These are phyloP conservation scores for Mortierella sp. DNA, from an alignment of 371 early-diverging fungal genomes.

Conservation along the genomic window DNA sequence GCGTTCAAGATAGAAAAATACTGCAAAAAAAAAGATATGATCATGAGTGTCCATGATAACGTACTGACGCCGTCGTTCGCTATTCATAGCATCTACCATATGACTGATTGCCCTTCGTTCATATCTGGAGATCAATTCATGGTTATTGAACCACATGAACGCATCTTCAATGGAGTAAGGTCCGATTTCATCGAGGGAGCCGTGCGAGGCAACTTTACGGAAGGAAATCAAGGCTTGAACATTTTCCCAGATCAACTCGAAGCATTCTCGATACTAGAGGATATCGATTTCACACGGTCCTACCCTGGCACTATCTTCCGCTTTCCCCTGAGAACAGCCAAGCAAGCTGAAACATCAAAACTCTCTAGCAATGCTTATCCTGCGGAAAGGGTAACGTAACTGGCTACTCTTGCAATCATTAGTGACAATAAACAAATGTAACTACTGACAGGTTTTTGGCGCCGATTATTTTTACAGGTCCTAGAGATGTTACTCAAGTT, in stretches of 20 bases:
- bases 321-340: slow-evolving; percentile 35
- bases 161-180: slow-evolving; percentile 30
- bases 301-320: slow-evolving; percentile 49
- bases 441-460: neutral
- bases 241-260: slow-evolving; percentile 31
- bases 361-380: slow-evolving; percentile 25
- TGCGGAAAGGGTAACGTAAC: slow-evolving; percentile 11
- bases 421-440: neutral
- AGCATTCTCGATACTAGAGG: slow-evolving; percentile 25
- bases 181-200: slow-evolving; percentile 13
- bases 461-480: slow-evolving; percentile 14
- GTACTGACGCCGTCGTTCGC: neutral
- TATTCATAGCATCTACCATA: slow-evolving; percentile 48
- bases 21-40: too few relatives aligned
- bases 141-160: slow-evolving; percentile 53
- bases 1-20: too few relatives aligned
- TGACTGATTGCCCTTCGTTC: slow-evolving; percentile 57
- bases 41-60: neutral
- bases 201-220: slow-evolving; percentile 23
- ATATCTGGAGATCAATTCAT: slow-evolving; percentile 38
- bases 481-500: slow-evolving; percentile 26
- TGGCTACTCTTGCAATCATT: neutral
- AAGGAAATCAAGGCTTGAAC: neutral
- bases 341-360: slow-evolving; percentile 17
- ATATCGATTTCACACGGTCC: slow-evolving; percentile 29